Evolutionary conservation across 1,139 yeast genomes (phyloP), one percentile per base, ranked within the genome.

Genomic region (Yamadazyma jaroonii): DNA sequence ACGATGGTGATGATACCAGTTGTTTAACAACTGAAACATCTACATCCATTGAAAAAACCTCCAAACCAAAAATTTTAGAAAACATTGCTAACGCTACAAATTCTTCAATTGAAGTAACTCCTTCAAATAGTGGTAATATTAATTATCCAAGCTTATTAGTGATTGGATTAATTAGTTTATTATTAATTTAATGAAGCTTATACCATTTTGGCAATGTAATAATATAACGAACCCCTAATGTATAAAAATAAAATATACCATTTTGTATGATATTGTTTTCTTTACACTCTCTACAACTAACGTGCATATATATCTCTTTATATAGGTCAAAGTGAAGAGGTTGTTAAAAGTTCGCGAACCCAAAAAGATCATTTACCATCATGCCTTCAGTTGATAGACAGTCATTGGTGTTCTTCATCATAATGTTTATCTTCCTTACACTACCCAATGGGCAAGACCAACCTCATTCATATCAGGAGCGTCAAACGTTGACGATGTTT

Each of bases 321-420:
- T n/a, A n/a, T 17, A 4, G 20, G 20, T 17, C 20, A 17, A 17
- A 17, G 20, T 17, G 4, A 6, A 17, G 6, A 4, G 4, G 4
- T 26, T 8, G 9, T 4, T 11, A 9, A 25, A 25, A 25, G 11
- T 12, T 27, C 30, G 30, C 30, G 30, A 10, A 25, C 12, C 11
- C 26, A 24, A 11, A 24, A 8, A 26, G 13, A 27, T 12, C 23
- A 35, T 21, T n/a, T 17, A 17, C 20, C 20, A 17, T 17, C 20
- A 57, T 57, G 63, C 62, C 63, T 10, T 24, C 24, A 41, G 49
- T 63, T n/a, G 72, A 68, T 44, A 56, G 70, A 31, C 69, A 64
- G 40, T 62, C 71, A 29, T 48, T 67, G 35, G 43, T 68, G 32
- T 62, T 67, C 51, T 53, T 67, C 44, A 54, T 69, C 32, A 52